Conservation (phyloP, 2,329 filamentous ascomycete species). For the Monosporascus sp. region DNA sequence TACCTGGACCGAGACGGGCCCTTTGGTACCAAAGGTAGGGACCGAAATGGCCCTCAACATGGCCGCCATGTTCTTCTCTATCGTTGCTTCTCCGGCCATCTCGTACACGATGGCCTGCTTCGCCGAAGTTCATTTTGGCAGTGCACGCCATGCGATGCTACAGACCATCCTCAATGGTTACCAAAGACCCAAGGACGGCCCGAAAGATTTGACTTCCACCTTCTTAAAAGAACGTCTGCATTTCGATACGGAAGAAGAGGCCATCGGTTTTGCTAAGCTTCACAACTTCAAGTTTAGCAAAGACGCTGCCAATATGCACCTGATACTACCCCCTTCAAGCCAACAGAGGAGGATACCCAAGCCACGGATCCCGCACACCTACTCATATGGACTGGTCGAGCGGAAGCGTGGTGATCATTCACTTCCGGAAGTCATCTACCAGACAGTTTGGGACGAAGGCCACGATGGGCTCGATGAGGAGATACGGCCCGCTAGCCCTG, state of each 20-base stretch:
- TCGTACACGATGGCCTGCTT: constrained; percentile 68
- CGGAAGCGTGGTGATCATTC: constrained; percentile 49
- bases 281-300: constrained; percentile 49
- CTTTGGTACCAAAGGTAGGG: constrained; percentile 45
- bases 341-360: constrained; percentile 38
- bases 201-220: constrained; percentile 54
- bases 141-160: constrained; percentile 53
- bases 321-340: constrained; percentile 35
- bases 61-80: constrained; percentile 53
- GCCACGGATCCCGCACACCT: constrained; percentile 48
- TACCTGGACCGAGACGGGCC: constrained; percentile 51
- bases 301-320: constrained; percentile 32
- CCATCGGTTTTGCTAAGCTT: constrained; percentile 58
- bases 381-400: constrained; percentile 54
- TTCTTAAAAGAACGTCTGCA: constrained; percentile 53
- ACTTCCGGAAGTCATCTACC: constrained; percentile 51
- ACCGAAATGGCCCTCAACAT: constrained; percentile 44
- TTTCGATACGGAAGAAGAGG: constrained; percentile 64
- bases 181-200: constrained; percentile 49
- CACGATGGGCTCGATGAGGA: neutral
- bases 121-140: constrained; percentile 61
- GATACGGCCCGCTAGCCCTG: neutral
- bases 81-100: constrained; percentile 49
- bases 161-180: constrained; percentile 51
- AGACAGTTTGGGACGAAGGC: constrained; percentile 40